These are phyloP conservation scores for Penicillium lividum DNA, from an alignment of 495 filamentous ascomycete species.

Conservation along the genomic window DNA sequence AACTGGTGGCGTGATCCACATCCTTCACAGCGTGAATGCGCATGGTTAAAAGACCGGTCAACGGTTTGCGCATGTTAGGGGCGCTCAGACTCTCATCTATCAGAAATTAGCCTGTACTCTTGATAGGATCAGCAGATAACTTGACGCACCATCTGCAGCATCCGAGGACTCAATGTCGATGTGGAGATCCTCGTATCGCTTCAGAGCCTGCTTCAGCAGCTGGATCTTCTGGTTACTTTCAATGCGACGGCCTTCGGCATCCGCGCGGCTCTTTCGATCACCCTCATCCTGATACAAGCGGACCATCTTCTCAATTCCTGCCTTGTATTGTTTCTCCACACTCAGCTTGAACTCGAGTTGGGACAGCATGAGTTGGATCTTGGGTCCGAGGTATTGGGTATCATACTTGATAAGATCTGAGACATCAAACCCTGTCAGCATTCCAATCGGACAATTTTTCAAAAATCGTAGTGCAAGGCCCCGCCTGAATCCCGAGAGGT, in stretches of 20 bases:
- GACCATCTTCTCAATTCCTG: conserved; percentile 99
- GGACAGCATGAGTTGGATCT: conserved; percentile 98
- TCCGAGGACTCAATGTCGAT: conserved; percentile 88
- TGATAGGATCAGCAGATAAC: neutral
- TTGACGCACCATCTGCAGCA: conserved; percentile 72
- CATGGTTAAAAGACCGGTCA: conserved; percentile 85
- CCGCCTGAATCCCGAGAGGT: neutral
- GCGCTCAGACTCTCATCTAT: conserved; percentile 95
- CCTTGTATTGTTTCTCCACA: conserved; percentile 99
- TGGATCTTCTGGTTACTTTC: conserved; percentile 99
- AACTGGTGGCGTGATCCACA: conserved; percentile 89
- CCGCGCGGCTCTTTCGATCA: conserved; percentile 91
- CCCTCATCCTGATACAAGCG: conserved; percentile 96
- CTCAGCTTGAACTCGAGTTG: conserved; percentile 99
- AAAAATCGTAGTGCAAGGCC: neutral
- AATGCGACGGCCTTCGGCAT: conserved; percentile 83
- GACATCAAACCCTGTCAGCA: conserved; percentile 14
- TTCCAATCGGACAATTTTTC: conserved; percentile 17
- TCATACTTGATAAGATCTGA: conserved; percentile 99
- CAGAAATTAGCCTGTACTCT: conserved; percentile 13
- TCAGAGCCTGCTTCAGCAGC: conserved; percentile 89
- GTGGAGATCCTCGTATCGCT: conserved; percentile 96
- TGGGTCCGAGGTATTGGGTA: conserved; percentile 89
- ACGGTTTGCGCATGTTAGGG: conserved; percentile 89
- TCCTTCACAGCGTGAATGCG: conserved; percentile 86